Evolutionary conservation across 163 green algal species (phyloP), one percentile per base, ranked within the genome.

Genomic region (Prototheca wickerhamii): DNA sequence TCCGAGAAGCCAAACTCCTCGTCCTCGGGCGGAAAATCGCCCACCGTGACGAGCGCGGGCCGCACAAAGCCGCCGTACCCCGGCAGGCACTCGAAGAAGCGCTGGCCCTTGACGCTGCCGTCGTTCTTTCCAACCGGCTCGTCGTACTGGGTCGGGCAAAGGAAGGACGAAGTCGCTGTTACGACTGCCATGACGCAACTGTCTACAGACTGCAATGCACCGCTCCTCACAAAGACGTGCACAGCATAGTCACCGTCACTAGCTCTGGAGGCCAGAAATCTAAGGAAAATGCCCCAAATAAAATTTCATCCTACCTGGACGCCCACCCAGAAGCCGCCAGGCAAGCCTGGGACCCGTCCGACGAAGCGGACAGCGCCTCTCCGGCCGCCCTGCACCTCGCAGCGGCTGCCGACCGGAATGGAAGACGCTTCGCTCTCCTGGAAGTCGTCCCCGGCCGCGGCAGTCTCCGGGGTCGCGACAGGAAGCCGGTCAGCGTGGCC

Each of bases 91-190:
- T 77, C 61, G 56, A 96, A 96, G 61, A 80, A 87, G 20, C 73
- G 65, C 31, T 71, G 65, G 4, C 87, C 87, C 52, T 86, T 81
- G n/a, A 78, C 60, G 33, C 50, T 82, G 30, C 93, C 93, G 76
- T 98, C 87, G 61, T 97, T 93, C 71, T 95, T 96, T 4, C 93
- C 93, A 40, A 96, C 71, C 18, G 93, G 93, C 78, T 99, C 93
- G 67, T 99, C 93, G 59, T 95, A 96, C 60, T 87, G 65, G 8
- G 26, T 37, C 10, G 31, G 25, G 37, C 37, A 54, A 23, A 23
- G 40, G 40, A 49, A 15, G 40, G 40, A 49, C 10, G 40, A n/a
- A n/a, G n/a, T n/a, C n/a, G n/a, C n/a, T n/a, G n/a, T n/a, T n/a
- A n/a, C n/a, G n/a, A n/a, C n/a, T n/a, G n/a, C n/a, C n/a, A n/a